Evolutionary conservation across 208 protist genomes (phyloP).

Genomic region (Leishmania gerbilli): DNA sequence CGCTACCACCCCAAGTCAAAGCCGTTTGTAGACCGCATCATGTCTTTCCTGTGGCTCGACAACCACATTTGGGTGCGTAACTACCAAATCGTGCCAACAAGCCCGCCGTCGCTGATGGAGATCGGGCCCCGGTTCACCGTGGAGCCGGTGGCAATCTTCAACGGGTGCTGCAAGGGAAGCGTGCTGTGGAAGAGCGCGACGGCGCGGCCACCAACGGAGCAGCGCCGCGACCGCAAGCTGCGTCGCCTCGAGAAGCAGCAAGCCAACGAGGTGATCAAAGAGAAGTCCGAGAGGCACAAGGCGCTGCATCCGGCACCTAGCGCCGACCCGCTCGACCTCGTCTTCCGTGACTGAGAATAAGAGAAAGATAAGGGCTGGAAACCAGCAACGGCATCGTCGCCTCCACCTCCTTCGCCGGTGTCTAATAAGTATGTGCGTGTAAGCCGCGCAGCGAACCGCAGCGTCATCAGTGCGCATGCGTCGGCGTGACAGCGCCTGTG

Average conservation of each 20-base stretch:
- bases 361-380: not conserved
- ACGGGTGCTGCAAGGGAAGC: slow-evolving; percentile 93
- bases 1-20: slow-evolving; percentile 97
- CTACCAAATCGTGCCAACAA: slow-evolving; percentile 94
- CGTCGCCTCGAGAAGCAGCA: slow-evolving; percentile 73
- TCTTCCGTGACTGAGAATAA: slow-evolving; percentile 52
- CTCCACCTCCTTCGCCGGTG: not conserved
- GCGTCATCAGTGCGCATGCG: not conserved
- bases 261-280: slow-evolving; percentile 67
- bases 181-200: slow-evolving; percentile 93
- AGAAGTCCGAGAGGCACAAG: slow-evolving; percentile 65
- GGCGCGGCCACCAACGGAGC: slow-evolving; percentile 72
- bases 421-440: slow-evolving; percentile 8
- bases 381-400: not conserved
- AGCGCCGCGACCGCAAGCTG: slow-evolving; percentile 76
- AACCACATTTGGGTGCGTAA: slow-evolving; percentile 98
- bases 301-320: slow-evolving; percentile 64
- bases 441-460: not conserved
- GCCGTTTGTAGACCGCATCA: slow-evolving; percentile 98
- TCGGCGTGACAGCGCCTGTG: not conserved
- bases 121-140: slow-evolving; percentile 98
- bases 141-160: slow-evolving; percentile 93
- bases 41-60: slow-evolving; percentile 97
- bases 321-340: slow-evolving; percentile 65
- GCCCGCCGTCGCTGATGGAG: slow-evolving; percentile 90